Percentiles rank a stretch among this genome's conserved stretches.
phyloP scores from a whole-genome alignment of 352 stramenopile species.

The Phytophthora tubulina region DNA sequence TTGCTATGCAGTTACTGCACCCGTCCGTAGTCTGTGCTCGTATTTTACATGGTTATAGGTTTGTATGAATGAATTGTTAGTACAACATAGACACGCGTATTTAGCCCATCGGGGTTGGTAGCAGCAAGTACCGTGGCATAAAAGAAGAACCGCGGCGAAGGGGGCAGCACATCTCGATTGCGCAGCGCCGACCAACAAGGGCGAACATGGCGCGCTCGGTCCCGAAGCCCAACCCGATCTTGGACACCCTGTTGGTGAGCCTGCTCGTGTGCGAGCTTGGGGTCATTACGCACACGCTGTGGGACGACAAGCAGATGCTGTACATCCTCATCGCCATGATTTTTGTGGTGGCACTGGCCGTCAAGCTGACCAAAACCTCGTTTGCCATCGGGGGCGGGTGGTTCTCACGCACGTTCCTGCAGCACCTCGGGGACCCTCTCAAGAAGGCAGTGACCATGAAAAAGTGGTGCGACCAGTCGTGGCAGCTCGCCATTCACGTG shows the following conservation, averaged over 20 bases:
- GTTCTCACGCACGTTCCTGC: slow-evolving; percentile 82
- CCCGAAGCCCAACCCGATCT: slow-evolving; percentile 69
- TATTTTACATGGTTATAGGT: not conserved
- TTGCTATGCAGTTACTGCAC: slow-evolving; percentile 12
- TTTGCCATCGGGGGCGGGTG: slow-evolving; percentile 74
- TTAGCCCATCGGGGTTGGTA: not conserved
- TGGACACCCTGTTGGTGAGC: slow-evolving; percentile 73
- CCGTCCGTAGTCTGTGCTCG: not conserved
- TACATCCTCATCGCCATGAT: slow-evolving; percentile 70
- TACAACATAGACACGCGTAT: too few species aligned
- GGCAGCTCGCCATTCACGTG: slow-evolving; percentile 86
- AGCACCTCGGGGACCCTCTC: slow-evolving; percentile 85
- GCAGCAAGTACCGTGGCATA: slow-evolving; percentile 12
- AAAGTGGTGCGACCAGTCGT: slow-evolving; percentile 92
- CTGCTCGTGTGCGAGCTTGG: slow-evolving; percentile 71
- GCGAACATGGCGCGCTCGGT: slow-evolving; percentile 65
- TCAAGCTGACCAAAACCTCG: slow-evolving; percentile 72
- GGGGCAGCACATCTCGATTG: slow-evolving; percentile 22
- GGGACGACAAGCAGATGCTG: slow-evolving; percentile 77
- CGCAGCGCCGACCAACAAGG: slow-evolving; percentile 7
- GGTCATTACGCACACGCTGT: slow-evolving; percentile 71
- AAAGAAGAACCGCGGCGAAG: slow-evolving; percentile 33
- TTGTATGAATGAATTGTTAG: too few species aligned
- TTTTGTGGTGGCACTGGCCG: slow-evolving; percentile 72
- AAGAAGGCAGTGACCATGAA: slow-evolving; percentile 87